Percentiles rank a stretch among this genome's conserved stretches.
phyloP scores from a whole-genome alignment of 768 basidiomycete species.

The Suillus bovinus region DNA sequence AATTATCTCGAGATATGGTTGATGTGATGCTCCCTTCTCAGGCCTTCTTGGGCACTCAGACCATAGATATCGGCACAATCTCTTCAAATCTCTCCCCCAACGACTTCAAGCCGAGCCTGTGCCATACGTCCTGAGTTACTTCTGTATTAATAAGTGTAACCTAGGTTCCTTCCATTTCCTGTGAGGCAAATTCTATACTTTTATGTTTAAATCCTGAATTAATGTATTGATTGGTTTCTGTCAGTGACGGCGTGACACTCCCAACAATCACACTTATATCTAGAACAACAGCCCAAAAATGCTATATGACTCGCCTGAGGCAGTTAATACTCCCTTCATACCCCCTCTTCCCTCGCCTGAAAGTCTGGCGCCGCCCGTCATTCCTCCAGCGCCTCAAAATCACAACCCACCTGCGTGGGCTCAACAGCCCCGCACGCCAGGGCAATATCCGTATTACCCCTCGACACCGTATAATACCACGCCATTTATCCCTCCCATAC shows the following conservation, averaged over 20 bases:
- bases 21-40: constrained; percentile 7
- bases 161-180: constrained; percentile 8
- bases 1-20: neutral
- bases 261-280: constrained; percentile 26
- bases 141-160: constrained; percentile 13
- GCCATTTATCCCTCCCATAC: constrained; percentile 39
- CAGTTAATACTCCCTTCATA: constrained; percentile 37
- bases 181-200: constrained; percentile 17
- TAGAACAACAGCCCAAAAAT: constrained; percentile 18
- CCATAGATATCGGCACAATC: constrained; percentile 5
- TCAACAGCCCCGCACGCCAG: constrained; percentile 32
- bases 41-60: constrained; percentile 11
- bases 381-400: constrained; percentile 31
- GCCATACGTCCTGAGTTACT: constrained; percentile 17
- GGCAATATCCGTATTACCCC: constrained; percentile 41
- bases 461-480: constrained; percentile 38
- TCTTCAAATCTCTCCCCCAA: neutral
- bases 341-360: constrained; percentile 40
- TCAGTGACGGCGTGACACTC: constrained; percentile 24
- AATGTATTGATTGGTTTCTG: constrained; percentile 13
- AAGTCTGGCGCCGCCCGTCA: constrained; percentile 33
- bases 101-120: constrained; percentile 7
- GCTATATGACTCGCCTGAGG: constrained; percentile 32
- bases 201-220: constrained; percentile 12
- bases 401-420: constrained; percentile 36